Evolutionary conservation across 208 protist genomes (phyloP), one percentile per base, ranked within the genome.

Genomic region (Trypanosoma theileri): DNA sequence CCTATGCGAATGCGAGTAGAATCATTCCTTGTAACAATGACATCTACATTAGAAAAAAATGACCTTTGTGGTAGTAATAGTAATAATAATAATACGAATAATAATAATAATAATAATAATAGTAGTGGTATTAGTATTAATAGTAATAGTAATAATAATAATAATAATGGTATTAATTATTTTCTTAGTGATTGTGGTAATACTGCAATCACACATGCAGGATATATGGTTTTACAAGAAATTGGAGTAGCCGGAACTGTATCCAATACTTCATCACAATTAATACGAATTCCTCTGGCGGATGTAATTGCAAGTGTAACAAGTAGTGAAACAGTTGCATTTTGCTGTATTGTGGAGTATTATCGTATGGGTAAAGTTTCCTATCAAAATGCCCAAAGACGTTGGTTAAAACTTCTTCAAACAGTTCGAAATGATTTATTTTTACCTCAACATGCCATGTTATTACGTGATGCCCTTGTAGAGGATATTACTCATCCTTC

Each of bases 281-380:
- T 83, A 17, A 59, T 76, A 52, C 68, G 70, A 42, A 52, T 85
- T 40, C 40, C 76, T 61, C 55, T 91, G 13, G 64, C 66, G 17
- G 51, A 28, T n/a, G 54, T 41, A 4, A 59, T 88, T 41, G 65
- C 71, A 11, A n/a, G 42, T 35, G 69, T 82, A 26, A 67, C 76
- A 8, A 51, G 22, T 8, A 69, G 72, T 31, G 70, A 59, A 13
- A 71, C 66, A 1, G 66, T 85, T 42, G 69, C 73, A 24, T 12
- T 85, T 24, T 88, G 82, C 59, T 70, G 75, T 55, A 74, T 86
- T 28, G 68, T 72, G 19, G 85, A 88, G 66, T 81, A 85, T 65
- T 80, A 71, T 54, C 71, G 80, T 11, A 59, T 80, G 26, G 80
- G 80, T 10, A 64, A 61, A 19, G 66, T 69, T 10, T 71, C 59